Percentiles rank a stretch among this genome's conserved stretches.
phyloP scores from a whole-genome alignment of 495 filamentous ascomycete species.

The Xylaria telfairii region DNA sequence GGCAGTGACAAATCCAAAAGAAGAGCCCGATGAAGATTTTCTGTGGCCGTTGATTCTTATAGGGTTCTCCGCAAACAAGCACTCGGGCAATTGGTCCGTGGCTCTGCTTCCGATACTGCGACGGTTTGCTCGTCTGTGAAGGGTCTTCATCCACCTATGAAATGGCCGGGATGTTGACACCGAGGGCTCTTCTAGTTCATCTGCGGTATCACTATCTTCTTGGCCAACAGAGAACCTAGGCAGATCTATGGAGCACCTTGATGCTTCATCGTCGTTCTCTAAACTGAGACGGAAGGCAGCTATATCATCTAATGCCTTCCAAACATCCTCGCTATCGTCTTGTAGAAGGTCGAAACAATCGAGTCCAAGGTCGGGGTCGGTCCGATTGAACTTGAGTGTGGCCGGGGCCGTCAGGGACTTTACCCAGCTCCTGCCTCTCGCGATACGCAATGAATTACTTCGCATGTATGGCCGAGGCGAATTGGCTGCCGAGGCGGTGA shows the following conservation, averaged over 20 bases:
- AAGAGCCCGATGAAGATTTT: slow-evolving; percentile 71
- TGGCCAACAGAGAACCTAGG: slow-evolving; percentile 33
- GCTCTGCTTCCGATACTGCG: slow-evolving; percentile 34
- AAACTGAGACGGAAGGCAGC: slow-evolving; percentile 45
- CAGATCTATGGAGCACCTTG: slow-evolving; percentile 35
- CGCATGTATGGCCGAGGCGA: slow-evolving; percentile 42
- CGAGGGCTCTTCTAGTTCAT: slow-evolving; percentile 22
- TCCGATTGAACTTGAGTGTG: slow-evolving; percentile 39
- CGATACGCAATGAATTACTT: slow-evolving; percentile 41
- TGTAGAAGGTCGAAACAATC: slow-evolving; percentile 32
- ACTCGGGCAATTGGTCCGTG: slow-evolving; percentile 55
- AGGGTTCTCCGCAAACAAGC: slow-evolving; percentile 39
- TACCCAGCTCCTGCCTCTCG: slow-evolving; percentile 42
- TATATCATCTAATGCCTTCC: slow-evolving; percentile 53
- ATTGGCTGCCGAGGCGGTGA: slow-evolving; percentile 27
- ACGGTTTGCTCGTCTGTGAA: slow-evolving; percentile 57
- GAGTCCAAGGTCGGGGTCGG: slow-evolving; percentile 35
- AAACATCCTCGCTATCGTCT: slow-evolving; percentile 33
- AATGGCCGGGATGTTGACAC: slow-evolving; percentile 50
- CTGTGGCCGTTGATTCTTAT: slow-evolving; percentile 50
- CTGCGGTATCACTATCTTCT: slow-evolving; percentile 19
- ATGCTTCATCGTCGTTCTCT: slow-evolving; percentile 40
- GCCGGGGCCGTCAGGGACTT: slow-evolving; percentile 35
- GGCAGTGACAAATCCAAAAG: slow-evolving; percentile 73
- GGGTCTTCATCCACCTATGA: slow-evolving; percentile 63